Percentiles rank a stretch among this genome's conserved stretches.
These are phyloP conservation scores for Helichrysum umbraculigerum DNA, from an alignment of 129 eudicot genomes.

Conservation along the genomic window DNA sequence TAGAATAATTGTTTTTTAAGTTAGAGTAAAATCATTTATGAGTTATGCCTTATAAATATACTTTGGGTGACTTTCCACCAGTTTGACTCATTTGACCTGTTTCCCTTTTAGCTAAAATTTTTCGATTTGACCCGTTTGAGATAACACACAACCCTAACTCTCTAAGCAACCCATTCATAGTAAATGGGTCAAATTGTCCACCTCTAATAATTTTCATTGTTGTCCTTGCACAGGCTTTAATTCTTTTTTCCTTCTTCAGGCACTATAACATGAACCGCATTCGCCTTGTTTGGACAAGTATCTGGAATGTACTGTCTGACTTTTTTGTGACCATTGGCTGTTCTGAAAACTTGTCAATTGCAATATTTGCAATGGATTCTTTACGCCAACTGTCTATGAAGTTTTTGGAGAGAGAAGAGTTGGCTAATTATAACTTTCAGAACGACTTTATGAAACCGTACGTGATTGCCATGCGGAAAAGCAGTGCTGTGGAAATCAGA, in stretches of 20 bases:
- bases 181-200: neutral
- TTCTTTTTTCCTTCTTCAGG: slow-evolving; percentile 43
- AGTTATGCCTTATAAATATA: neutral
- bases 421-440: slow-evolving; percentile 94
- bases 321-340: slow-evolving; percentile 90
- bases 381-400: slow-evolving; percentile 96
- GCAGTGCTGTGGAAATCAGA: slow-evolving; percentile 94
- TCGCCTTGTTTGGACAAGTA: slow-evolving; percentile 92
- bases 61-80: neutral
- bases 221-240: neutral
- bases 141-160: neutral
- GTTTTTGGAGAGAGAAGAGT: slow-evolving; percentile 92
- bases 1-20: neutral
- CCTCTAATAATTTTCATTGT: neutral
- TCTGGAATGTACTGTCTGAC: slow-evolving; percentile 89
- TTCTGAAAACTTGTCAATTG: slow-evolving; percentile 89
- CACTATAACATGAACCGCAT: slow-evolving; percentile 96
- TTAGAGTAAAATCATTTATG: neutral
- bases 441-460: slow-evolving; percentile 99
- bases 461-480: slow-evolving; percentile 87
- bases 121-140: neutral
- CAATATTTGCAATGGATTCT: slow-evolving; percentile 99
- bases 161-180: neutral
- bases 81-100: neutral
- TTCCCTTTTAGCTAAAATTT: neutral